Evolutionary conservation across 495 filamentous ascomycete species (phyloP).

Genomic region (Neurospora intermedia): DNA sequence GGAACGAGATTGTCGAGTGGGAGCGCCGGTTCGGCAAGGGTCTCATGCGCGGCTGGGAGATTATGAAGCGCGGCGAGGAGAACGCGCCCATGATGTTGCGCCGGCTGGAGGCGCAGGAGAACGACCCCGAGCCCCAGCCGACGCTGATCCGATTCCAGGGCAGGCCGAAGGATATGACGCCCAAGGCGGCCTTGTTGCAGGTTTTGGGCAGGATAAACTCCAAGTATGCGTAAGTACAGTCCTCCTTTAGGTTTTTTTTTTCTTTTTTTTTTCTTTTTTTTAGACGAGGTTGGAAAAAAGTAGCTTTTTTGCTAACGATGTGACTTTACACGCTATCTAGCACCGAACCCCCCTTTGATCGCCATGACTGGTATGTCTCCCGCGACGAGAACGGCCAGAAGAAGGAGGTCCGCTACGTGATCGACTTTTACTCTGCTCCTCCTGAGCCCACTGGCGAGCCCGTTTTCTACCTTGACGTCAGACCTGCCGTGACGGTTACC

Average conservation of each 20-base stretch:
- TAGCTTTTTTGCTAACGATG: not conserved
- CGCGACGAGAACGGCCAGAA: constrained; percentile 47
- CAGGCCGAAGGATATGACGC: constrained; percentile 76
- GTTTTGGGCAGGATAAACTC: constrained; percentile 61
- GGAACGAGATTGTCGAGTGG: constrained; percentile 88
- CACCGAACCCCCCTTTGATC: constrained; percentile 83
- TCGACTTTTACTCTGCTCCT: constrained; percentile 89
- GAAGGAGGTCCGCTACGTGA: constrained; percentile 85
- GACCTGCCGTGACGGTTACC: constrained; percentile 82
- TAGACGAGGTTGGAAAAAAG: not conserved
- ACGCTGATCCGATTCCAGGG: constrained; percentile 79
- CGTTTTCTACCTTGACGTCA: constrained; percentile 95
- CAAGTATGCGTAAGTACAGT: constrained; percentile 54
- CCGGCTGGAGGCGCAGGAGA: constrained; percentile 26
- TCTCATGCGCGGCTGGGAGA: constrained; percentile 57
- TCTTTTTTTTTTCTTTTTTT: too few relatives aligned
- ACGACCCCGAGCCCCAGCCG: constrained; percentile 37
- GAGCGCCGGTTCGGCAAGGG: constrained; percentile 74
- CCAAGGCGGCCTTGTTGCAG: constrained; percentile 75
- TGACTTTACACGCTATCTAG: constrained; percentile 24
- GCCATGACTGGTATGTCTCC: constrained; percentile 92
- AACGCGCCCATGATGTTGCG: constrained; percentile 25
- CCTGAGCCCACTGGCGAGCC: constrained; percentile 85
- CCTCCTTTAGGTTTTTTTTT: not conserved
- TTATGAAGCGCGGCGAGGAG: constrained; percentile 63